Evolutionary conservation across 2,329 filamentous ascomycete genomes (phyloP).

Genomic region (Graphilbum sp.): DNA sequence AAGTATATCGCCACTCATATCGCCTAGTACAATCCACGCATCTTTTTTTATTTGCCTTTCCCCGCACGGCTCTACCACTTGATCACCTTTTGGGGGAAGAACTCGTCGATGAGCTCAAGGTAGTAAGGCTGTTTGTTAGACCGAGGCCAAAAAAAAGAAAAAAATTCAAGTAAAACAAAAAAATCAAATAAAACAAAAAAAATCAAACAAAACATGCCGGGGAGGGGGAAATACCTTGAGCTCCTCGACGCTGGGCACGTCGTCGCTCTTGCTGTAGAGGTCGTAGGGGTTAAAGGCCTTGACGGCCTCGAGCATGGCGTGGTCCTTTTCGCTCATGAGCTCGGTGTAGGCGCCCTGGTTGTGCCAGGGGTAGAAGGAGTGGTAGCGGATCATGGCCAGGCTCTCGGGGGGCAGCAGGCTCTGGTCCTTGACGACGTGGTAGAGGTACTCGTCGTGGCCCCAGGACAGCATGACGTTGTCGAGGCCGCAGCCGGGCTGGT

Average conservation of each 20-base stretch:
- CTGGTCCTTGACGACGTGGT: slow-evolving; percentile 75
- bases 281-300: slow-evolving; percentile 85
- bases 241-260: slow-evolving; percentile 56
- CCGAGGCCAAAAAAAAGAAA: not conserved
- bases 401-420: slow-evolving; percentile 63
- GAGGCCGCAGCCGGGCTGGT: slow-evolving; percentile 60
- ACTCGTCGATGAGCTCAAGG: slow-evolving; percentile 57
- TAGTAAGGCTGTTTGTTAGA: slow-evolving; percentile 47
- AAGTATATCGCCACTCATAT: too few species aligned
- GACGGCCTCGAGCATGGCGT: slow-evolving; percentile 65
- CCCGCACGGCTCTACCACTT: slow-evolving; percentile 35
- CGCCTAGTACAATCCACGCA: too few species aligned
- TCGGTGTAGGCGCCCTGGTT: slow-evolving; percentile 61
- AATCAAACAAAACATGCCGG: not conserved
- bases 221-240: slow-evolving; percentile 40
- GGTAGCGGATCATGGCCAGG: slow-evolving; percentile 84
- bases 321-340: slow-evolving; percentile 72
- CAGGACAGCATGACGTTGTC: slow-evolving; percentile 82
- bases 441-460: slow-evolving; percentile 81
- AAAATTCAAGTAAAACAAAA: not conserved
- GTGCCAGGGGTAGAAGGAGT: slow-evolving; percentile 90
- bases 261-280: slow-evolving; percentile 81
- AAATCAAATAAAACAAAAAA: not conserved
- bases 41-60: not conserved
- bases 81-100: slow-evolving; percentile 51